Percentiles rank a stretch among this genome's conserved stretches.
phyloP scores from a whole-genome alignment of 345 rosid species.

The Citrus hindsii region DNA sequence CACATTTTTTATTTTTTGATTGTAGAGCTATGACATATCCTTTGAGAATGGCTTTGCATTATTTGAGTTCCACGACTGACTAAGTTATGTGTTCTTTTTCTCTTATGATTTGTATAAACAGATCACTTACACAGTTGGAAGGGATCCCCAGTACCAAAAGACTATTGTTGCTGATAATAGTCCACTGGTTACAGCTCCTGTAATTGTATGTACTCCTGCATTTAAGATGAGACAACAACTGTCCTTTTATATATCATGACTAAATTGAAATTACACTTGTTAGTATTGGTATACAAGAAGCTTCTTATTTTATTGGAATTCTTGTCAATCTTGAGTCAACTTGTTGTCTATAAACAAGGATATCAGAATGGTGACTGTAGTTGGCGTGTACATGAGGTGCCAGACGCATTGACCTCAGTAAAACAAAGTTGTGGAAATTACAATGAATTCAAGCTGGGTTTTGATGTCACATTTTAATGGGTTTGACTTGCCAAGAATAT shows the following conservation, averaged over 20 bases:
- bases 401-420: neutral
- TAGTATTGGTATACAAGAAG: neutral
- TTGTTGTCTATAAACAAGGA: slow-evolving; percentile 6
- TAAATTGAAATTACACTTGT: neutral
- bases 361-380: neutral
- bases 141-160: slow-evolving; percentile 64
- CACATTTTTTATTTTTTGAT: neutral
- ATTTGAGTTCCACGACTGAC: neutral
- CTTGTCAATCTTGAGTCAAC: neutral
- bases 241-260: neutral
- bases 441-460: slow-evolving; percentile 3
- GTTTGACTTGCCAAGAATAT: neutral
- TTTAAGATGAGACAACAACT: neutral
- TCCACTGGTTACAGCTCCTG: slow-evolving; percentile 67
- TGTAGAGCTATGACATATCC: neutral
- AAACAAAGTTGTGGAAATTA: neutral
- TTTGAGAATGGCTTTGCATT: slow-evolving; percentile 6
- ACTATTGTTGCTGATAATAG: slow-evolving; percentile 55
- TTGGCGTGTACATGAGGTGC: neutral
- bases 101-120: slow-evolving; percentile 28
- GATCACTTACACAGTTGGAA: slow-evolving; percentile 86
- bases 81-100: slow-evolving; percentile 2
- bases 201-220: slow-evolving; percentile 56
- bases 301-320: neutral
- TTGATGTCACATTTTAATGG: neutral